Evolutionary conservation across 495 filamentous ascomycete genomes (phyloP).

Genomic region (Choiromyces venosus): DNA sequence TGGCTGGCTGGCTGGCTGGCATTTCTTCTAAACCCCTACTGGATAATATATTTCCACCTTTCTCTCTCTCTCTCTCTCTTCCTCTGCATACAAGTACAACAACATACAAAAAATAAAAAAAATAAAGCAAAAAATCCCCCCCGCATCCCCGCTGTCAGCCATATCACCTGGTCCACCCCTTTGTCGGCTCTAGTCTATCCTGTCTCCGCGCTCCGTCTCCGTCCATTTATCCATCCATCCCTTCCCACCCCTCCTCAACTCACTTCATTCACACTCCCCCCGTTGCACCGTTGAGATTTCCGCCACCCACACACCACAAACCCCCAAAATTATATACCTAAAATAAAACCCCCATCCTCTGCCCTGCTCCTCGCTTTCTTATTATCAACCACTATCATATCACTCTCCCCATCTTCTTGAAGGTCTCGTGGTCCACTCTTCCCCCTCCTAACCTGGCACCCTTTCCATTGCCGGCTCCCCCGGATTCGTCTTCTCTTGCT

Average conservation of each 20-base stretch:
- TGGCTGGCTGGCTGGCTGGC: constrained; percentile 1
- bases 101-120: background rate
- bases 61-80: background rate
- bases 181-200: background rate
- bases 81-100: background rate
- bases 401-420: background rate
- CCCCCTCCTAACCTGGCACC: background rate
- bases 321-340: background rate
- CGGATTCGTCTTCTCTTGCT: background rate
- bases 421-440: background rate
- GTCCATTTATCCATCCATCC: background rate
- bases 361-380: background rate
- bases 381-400: background rate
- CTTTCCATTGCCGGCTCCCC: background rate
- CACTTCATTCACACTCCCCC: background rate
- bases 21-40: constrained; percentile 1
- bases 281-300: background rate
- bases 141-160: constrained; percentile 3
- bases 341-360: background rate
- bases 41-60: background rate
- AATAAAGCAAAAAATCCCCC: background rate
- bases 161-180: constrained; percentile 1
- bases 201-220: background rate
- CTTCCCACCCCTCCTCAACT: background rate
- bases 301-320: background rate